Evolutionary conservation across 148 eudicot genomes (phyloP).

Genomic region (Diospyros kaki): DNA sequence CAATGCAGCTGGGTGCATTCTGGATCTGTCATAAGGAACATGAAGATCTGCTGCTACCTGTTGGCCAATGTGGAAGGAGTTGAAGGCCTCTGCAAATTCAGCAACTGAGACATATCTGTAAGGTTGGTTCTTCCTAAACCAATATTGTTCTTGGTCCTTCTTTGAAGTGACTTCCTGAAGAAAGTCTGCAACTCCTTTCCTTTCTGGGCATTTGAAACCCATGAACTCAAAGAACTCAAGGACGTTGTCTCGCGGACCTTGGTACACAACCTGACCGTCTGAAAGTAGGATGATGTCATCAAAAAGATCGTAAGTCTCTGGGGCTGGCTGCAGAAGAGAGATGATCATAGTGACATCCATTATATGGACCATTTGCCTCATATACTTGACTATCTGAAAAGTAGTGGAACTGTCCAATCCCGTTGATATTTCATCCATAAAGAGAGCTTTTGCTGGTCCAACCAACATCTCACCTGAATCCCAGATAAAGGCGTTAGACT

Average conservation of each 20-base stretch:
- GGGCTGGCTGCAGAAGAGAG: conserved; percentile 76
- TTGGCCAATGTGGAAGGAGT: conserved; percentile 46
- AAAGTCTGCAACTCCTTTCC: conserved; percentile 85
- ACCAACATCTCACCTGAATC: conserved; percentile 78
- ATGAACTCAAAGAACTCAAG: conserved; percentile 56
- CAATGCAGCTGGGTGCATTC: conserved; percentile 59
- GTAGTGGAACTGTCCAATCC: conserved; percentile 87
- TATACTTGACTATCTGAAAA: conserved; percentile 56
- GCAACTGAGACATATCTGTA: conserved; percentile 46
- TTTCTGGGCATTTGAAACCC: conserved; percentile 71
- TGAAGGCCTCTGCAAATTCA: conserved; percentile 49
- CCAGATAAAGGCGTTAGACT: background rate
- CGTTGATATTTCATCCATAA: conserved; percentile 82
- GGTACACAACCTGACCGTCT: conserved; percentile 71
- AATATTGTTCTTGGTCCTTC: conserved; percentile 79
- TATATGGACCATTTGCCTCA: conserved; percentile 71
- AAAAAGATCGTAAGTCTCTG: conserved; percentile 67
- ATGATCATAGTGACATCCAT: conserved; percentile 67
- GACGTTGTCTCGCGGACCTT: conserved; percentile 63
- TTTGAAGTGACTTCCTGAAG: conserved; percentile 82
- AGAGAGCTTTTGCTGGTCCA: conserved; percentile 64
- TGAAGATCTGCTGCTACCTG: conserved; percentile 37
- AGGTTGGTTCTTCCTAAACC: conserved; percentile 40
- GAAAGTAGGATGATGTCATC: conserved; percentile 73
- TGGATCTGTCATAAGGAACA: conserved; percentile 55